Conservation (phyloP, 2,329 filamentous ascomycete species). For the Ophiostoma fasciatum region DNA sequence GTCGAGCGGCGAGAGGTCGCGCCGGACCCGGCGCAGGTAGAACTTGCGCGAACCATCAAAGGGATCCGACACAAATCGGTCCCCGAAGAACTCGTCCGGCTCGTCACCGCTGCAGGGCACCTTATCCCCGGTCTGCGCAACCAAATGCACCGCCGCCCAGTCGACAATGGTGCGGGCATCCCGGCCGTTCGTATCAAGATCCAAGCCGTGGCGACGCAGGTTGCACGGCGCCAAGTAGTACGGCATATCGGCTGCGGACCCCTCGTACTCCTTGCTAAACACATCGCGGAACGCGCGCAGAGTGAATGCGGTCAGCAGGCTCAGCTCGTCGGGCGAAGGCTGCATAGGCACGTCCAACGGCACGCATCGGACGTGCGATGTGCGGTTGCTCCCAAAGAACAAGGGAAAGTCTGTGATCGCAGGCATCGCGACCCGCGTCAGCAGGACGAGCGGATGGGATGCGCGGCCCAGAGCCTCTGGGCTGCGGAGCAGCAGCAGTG, state of each 20-base stretch:
- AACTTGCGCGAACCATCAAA: constrained; percentile 51
- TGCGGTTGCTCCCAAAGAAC: constrained; percentile 50
- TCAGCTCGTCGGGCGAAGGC: constrained; percentile 28
- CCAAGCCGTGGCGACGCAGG: constrained; percentile 15
- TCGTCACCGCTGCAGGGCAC: constrained; percentile 27
- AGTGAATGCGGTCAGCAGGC: constrained; percentile 54
- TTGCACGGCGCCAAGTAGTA: constrained; percentile 64
- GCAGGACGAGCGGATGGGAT: constrained; percentile 51
- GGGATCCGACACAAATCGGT: constrained; percentile 42
- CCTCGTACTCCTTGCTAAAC: constrained; percentile 75
- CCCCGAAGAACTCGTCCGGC: constrained; percentile 32
- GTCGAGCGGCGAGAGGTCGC: constrained; percentile 47
- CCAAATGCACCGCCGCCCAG: constrained; percentile 30
- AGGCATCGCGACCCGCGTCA: constrained; percentile 55
- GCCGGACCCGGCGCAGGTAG: constrained; percentile 36
- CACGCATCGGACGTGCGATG: constrained; percentile 40
- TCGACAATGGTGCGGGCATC: constrained; percentile 33
- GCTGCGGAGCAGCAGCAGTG: constrained; percentile 41
- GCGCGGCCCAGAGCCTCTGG: constrained; percentile 40
- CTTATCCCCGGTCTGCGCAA: constrained; percentile 10
- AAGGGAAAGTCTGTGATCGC: constrained; percentile 52
- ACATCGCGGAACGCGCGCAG: constrained; percentile 65
- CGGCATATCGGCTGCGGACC: constrained; percentile 47
- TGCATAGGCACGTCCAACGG: constrained; percentile 28
- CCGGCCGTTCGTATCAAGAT: constrained; percentile 8